Percentiles rank a stretch among this genome's conserved stretches.
Evolutionary conservation across 768 basidiomycete genomes (phyloP).

Genomic region (Suillus plorans): DNA sequence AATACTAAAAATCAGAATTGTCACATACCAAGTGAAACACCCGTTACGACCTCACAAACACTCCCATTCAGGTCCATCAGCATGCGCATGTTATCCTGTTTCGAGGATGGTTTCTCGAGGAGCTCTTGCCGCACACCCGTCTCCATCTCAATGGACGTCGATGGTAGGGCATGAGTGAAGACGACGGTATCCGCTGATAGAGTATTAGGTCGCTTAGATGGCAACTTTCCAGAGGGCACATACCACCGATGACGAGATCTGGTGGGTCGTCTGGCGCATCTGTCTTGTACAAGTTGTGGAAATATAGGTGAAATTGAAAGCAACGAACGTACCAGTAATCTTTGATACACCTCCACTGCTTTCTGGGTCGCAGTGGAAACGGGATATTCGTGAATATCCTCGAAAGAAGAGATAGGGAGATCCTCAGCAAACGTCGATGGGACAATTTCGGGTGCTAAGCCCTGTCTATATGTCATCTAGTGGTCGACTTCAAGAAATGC

Average conservation of each 20-base stretch:
- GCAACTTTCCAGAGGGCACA: conserved; percentile 10
- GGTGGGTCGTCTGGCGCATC: conserved; percentile 67
- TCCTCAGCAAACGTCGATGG: conserved; percentile 83
- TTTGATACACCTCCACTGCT: conserved; percentile 84
- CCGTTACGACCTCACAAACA: conserved; percentile 91
- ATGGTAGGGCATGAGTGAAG: conserved; percentile 69
- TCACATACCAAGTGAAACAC: conserved; percentile 74
- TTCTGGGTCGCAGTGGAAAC: conserved; percentile 76
- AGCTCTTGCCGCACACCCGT: conserved; percentile 61
- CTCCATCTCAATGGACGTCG: conserved; percentile 47
- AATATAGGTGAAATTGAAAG: neutral
- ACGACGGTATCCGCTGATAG: conserved; percentile 90
- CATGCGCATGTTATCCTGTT: conserved; percentile 85
- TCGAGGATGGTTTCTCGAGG: conserved; percentile 82
- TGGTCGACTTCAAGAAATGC: neutral
- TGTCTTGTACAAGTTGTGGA: conserved; percentile 25
- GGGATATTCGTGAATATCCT: conserved; percentile 71
- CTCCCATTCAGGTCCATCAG: conserved; percentile 83
- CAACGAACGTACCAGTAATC: conserved; percentile 57
- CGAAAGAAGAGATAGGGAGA: conserved; percentile 63
- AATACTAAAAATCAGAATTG: neutral
- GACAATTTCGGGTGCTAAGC: conserved; percentile 66
- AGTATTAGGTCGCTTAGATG: conserved; percentile 2
- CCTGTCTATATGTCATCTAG: conserved; percentile 33
- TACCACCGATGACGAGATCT: conserved; percentile 79